Base-by-base conservation (phyloP, 179 eudicot species). In the Beta macrorhiza region DNA sequence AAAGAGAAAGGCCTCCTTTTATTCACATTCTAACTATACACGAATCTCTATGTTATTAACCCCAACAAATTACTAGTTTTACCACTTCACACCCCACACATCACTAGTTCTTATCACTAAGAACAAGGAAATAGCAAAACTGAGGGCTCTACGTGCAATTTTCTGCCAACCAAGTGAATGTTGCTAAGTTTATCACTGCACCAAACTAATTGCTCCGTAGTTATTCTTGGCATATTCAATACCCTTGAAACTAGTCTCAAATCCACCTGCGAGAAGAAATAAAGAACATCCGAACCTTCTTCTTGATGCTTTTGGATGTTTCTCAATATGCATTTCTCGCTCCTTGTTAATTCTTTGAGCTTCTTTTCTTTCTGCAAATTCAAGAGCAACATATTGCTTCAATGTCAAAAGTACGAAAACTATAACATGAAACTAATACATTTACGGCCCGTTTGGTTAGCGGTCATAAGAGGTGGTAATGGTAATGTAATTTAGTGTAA, bases 201-300 rank as follows among this genome's bases (percentile, higher is more conserved):
- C 99, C 99, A 97, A 7, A 86, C 75, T 76, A 97, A 81, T 72
- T 97, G 99, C 12, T 97, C 99, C 12, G 88, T 91, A 4, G 93
- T 91, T 67, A 94, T 59, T 74, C 79, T 88, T 5, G 93, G 83
- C 99, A 97, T 97, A 74, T 89, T 92, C 67, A 97, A 74, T 10
- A 90, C 99, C 74, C 99, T 89, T n/a, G 85, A 83, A 16, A 97
- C 93, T 72, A 97, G 72, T 79, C 85, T 97, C 89, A 91, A 75
- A 84, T 97, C 99, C 16, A 97, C 98, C 82, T 89, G 89, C 2
- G 95, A 90, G 86, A 94, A 97, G 87, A 97, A 94, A 71, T 81
- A 88, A 20, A 89, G 80, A 5, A 85, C 94, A 65, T 91, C 90
- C 44, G 90, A 61, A 13, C 45, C 67, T 17, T 87, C 89, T 13